Conservation (phyloP, 768 basidiomycete genomes). For the Lentinula edodes region DNA sequence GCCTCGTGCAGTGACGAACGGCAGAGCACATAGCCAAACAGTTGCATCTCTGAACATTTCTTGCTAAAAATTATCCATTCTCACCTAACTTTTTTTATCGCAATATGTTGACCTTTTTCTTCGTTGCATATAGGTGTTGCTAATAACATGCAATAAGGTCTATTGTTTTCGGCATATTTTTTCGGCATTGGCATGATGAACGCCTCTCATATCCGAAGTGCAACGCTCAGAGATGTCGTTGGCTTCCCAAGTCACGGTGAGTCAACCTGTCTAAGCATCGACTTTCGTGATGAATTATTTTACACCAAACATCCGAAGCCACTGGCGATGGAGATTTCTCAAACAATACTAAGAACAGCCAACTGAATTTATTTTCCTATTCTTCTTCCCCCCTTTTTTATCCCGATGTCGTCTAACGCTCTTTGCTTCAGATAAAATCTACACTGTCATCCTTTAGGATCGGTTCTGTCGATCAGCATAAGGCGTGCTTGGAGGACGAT, state of each 20-base stretch:
- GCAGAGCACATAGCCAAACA: constrained; percentile 19
- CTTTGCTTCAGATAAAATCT: too few relatives aligned
- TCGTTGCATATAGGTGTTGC: not conserved
- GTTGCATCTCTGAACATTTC: constrained; percentile 15
- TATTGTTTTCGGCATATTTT: too few relatives aligned
- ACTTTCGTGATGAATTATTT: not conserved
- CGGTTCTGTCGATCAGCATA: too few relatives aligned
- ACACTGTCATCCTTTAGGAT: too few relatives aligned
- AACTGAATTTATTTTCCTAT: constrained; percentile 5
- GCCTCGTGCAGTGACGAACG: constrained; percentile 15
- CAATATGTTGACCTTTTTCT: not conserved
- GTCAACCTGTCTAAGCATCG: not conserved
- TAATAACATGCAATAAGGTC: not conserved
- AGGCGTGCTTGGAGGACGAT: too few relatives aligned
- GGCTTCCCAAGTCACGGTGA: too few relatives aligned
- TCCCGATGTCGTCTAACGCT: too few relatives aligned
- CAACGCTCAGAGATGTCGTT: too few relatives aligned
- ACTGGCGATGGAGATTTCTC: constrained; percentile 9
- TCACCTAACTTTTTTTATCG: not conserved
- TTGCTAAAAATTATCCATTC: not conserved
- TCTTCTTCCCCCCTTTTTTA: not conserved
- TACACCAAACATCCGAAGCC: constrained; percentile 9
- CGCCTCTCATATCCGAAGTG: too few relatives aligned
- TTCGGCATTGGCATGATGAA: too few relatives aligned
- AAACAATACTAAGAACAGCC: constrained; percentile 13